These are phyloP conservation scores for Pelargonium citronellum DNA, from an alignment of 441 rosid genomes.

Conservation along the genomic window DNA sequence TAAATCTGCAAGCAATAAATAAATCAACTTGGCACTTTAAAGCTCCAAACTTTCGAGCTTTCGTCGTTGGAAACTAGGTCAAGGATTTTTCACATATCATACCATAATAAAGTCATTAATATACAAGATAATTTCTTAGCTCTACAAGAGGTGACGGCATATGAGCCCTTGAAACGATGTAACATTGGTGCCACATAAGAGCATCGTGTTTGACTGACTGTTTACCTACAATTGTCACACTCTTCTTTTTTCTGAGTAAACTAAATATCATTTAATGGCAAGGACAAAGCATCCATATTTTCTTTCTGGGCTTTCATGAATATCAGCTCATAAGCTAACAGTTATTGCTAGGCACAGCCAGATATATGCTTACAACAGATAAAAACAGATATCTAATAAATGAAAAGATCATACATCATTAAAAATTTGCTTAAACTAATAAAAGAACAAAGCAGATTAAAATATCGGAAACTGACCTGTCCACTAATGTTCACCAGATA, in stretches of 20 bases:
- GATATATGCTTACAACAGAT: not conserved
- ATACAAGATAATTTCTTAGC: not conserved
- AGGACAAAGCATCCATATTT: not conserved
- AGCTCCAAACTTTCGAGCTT: not conserved
- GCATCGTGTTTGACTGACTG: not conserved
- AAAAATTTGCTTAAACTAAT: not conserved
- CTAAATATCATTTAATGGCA: not conserved
- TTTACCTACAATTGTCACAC: not conserved
- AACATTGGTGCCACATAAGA: not conserved
- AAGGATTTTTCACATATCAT: not conserved
- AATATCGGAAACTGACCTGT: constrained; percentile 54
- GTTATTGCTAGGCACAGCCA: not conserved
- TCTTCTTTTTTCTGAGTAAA: not conserved
- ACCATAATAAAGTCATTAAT: not conserved
- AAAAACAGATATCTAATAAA: not conserved
- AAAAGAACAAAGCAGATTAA: not conserved
- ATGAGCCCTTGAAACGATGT: not conserved
- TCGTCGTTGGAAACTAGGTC: no score
- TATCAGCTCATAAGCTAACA: not conserved
- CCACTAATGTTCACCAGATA: constrained; percentile 71
- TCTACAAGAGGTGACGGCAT: not conserved
- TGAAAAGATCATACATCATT: not conserved
- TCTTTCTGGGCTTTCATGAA: not conserved
- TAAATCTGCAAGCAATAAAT: not conserved
- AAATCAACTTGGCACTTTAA: not conserved